Conservation (phyloP, 2,329 filamentous ascomycete genomes). For the Aspergillus sp. region DNA sequence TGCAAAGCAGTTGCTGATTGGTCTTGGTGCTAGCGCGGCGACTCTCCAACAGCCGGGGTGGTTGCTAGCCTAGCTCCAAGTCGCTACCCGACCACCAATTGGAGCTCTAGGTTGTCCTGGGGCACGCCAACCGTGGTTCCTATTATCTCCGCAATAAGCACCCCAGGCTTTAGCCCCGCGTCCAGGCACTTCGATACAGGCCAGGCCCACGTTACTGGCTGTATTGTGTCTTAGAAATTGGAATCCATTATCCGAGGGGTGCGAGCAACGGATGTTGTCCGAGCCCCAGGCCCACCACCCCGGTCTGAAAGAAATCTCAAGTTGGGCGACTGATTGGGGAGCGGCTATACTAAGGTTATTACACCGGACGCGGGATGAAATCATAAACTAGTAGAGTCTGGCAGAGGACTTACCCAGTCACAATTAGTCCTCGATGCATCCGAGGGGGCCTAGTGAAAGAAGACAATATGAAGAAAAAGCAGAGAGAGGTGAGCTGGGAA, state of each 20-base stretch:
- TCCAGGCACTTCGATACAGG: neutral
- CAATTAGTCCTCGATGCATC: neutral
- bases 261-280: slow-evolving; percentile 1
- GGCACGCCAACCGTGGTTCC: slow-evolving; percentile 2
- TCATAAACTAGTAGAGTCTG: neutral
- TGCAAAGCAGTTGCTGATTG: neutral
- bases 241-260: neutral
- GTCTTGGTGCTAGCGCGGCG: neutral
- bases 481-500: neutral
- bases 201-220: neutral
- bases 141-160: slow-evolving; percentile 4
- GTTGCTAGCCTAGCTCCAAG: neutral
- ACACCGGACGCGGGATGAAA: neutral
- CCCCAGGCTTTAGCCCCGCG: slow-evolving; percentile 4
- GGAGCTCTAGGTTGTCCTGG: neutral
- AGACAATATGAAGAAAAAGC: neutral
- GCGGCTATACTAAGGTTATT: slow-evolving; percentile 1
- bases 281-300: neutral
- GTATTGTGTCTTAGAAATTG: neutral
- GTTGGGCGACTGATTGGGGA: neutral
- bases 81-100: neutral
- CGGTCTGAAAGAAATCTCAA: neutral
- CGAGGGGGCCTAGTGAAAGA: neutral
- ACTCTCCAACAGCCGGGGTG: neutral
- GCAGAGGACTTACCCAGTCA: neutral